Conservation (phyloP, 2,329 filamentous ascomycete species). For the Zymoseptoria brevis region DNA sequence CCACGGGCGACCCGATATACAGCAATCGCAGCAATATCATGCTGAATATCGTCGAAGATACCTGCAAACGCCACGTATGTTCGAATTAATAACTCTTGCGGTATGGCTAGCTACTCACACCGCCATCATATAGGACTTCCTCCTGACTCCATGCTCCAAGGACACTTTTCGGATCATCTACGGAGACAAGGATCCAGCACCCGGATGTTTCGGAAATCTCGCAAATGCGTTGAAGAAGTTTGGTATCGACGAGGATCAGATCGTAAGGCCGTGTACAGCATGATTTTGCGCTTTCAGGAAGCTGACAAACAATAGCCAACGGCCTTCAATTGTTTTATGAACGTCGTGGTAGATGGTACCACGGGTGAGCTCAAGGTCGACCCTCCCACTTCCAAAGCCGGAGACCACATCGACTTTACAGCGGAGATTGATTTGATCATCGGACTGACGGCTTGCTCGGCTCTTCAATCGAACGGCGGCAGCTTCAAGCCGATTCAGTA, state of each 20-base stretch:
- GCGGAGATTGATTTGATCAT: constrained; percentile 25
- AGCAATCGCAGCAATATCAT: constrained; percentile 17
- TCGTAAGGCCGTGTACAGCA: too few species aligned
- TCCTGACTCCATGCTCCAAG: constrained; percentile 18
- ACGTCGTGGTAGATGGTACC: constrained; percentile 19
- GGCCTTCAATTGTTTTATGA: constrained; percentile 26
- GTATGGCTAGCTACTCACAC: neutral
- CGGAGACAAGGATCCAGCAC: constrained; percentile 20
- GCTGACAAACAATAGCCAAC: constrained; percentile 8
- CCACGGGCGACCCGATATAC: constrained; percentile 15
- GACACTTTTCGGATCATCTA: constrained; percentile 21
- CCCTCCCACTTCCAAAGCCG: constrained; percentile 20
- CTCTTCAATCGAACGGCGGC: constrained; percentile 19
- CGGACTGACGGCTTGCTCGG: constrained; percentile 21
- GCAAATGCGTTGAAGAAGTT: constrained; percentile 12
- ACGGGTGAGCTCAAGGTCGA: constrained; percentile 19
- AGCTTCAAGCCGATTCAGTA: constrained; percentile 20
- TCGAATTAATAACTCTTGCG: neutral
- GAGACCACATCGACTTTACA: constrained; percentile 21
- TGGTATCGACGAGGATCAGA: constrained; percentile 9
- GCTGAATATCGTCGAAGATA: constrained; percentile 15
- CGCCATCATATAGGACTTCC: constrained; percentile 8
- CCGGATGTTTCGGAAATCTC: constrained; percentile 24
- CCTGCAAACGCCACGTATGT: constrained; percentile 8
- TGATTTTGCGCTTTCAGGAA: too few species aligned